Base-by-base conservation (phyloP, 2,329 filamentous ascomycete species). In the Ophiostoma perfectum region DNA sequence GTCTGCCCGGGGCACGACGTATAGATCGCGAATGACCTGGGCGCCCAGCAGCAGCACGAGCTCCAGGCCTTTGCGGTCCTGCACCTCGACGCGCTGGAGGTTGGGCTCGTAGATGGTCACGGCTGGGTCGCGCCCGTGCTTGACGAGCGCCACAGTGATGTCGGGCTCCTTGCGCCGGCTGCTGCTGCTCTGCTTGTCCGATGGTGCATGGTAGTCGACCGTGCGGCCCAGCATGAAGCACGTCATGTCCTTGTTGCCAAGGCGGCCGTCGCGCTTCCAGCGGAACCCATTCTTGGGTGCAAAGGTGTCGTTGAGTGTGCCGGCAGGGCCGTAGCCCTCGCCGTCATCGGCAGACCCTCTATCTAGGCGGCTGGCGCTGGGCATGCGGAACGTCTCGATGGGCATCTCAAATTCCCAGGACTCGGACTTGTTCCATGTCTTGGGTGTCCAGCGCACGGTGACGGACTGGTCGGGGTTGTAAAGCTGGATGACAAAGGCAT, bases 361-460 rank as follows among this genome's bases (percentile, higher is more conserved):
- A 14, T 98, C 95, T 62, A 99, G 81, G 65, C 85, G 85, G 52
- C 92, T 95, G 0, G 84, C 81, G 12, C 91, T 96, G 0, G 95
- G 95, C 67, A 88, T 82, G 42, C 90, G 86, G 77, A 99, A 99
- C 39, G 89, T 90, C 70, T 88, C 88, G 75, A 93, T 88, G 0
- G 95, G 95, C 79, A 99, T 88, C 77, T 94, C 91, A 78, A 99
- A 98, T 72, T 95, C 92, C 89, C 94, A 99, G 67, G 86, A 86
- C 66, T 92, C 87, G 14, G 88, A 88, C 70, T 88, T 89, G 71
- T 90, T 93, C 90, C 93, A 96, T 70, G 89, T 88, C 45, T 90
- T 89, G 55, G 88, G 84, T 73, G 90, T 87, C 74, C 88, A 85
- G 73, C 85, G 88, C 47, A 98, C 85, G 0, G 82, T 74, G 27